phyloP scores from a whole-genome alignment of 768 basidiomycete genomes.

The Termitomyces sp. region DNA sequence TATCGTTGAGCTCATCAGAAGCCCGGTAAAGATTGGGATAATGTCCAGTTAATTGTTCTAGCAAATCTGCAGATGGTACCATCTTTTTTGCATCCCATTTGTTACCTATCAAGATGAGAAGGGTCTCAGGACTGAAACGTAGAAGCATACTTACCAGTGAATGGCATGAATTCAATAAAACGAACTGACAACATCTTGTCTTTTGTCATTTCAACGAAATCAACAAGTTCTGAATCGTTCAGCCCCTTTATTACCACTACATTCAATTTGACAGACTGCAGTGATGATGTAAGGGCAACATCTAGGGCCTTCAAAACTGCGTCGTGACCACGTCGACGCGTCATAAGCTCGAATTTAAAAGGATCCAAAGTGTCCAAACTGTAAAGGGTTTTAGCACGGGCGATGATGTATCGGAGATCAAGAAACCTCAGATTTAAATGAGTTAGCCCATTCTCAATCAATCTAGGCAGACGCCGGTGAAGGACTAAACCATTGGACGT shows the following conservation, averaged over 20 bases:
- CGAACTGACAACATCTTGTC: conserved; percentile 61
- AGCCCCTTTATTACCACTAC: conserved; percentile 78
- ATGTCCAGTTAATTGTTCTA: conserved; percentile 39
- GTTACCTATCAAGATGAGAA: conserved; percentile 48
- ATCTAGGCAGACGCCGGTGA: conserved; percentile 61
- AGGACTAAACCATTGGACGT: conserved; percentile 80
- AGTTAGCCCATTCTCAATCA: conserved; percentile 69
- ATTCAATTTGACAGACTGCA: conserved; percentile 73
- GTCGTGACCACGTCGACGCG: conserved; percentile 70
- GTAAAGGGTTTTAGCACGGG: neutral
- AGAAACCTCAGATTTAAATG: conserved; percentile 63
- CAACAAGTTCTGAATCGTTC: conserved; percentile 74
- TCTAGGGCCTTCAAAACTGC: conserved; percentile 67
- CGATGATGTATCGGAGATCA: neutral
- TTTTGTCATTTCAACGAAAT: conserved; percentile 75
- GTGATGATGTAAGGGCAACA: conserved; percentile 47
- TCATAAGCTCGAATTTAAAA: conserved; percentile 85
- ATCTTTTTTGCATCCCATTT: conserved; percentile 82
- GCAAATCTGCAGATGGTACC: conserved; percentile 65
- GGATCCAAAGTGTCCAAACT: conserved; percentile 84
- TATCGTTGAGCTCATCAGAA: conserved; percentile 68
- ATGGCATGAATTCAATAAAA: conserved; percentile 95
- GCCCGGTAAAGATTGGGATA: conserved; percentile 52
- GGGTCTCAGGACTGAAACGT: neutral
- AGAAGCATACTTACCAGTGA: conserved; percentile 52